Percentiles rank a stretch among this genome's conserved stretches.
phyloP scores from a whole-genome alignment of 169 alveolate species.

The Cryptosporidium tyzzeri region DNA sequence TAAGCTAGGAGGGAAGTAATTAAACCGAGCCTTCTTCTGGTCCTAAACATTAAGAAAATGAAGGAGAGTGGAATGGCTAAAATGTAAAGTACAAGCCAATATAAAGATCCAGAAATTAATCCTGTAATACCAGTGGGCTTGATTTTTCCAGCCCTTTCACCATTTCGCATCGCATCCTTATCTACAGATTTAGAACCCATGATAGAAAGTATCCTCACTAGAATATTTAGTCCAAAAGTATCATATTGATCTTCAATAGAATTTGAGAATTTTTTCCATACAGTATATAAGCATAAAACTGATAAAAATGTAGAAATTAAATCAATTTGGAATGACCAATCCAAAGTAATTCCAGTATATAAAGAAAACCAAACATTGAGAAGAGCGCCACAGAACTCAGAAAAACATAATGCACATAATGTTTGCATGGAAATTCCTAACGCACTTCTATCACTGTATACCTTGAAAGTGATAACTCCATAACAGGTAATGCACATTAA shows the following conservation, averaged over 20 bases:
- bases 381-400: slow-evolving; percentile 79
- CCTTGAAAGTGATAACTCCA: slow-evolving; percentile 77
- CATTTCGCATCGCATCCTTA: slow-evolving; percentile 51
- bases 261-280: slow-evolving; percentile 74
- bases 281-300: slow-evolving; percentile 67
- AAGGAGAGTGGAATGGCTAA: slow-evolving; percentile 65
- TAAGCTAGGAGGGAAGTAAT: slow-evolving; percentile 68
- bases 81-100: slow-evolving; percentile 59
- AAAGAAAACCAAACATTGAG: slow-evolving; percentile 74
- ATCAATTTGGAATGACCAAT: slow-evolving; percentile 78
- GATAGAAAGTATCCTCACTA: slow-evolving; percentile 46
- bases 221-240: slow-evolving; percentile 78
- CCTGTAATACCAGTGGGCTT: slow-evolving; percentile 62
- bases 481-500: slow-evolving; percentile 74
- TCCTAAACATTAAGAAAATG: slow-evolving; percentile 50
- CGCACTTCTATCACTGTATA: slow-evolving; percentile 77
- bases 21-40: slow-evolving; percentile 59
- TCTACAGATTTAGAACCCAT: slow-evolving; percentile 73
- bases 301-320: slow-evolving; percentile 78
- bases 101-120: slow-evolving; percentile 11
- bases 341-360: slow-evolving; percentile 73
- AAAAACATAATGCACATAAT: slow-evolving; percentile 79
- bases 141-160: slow-evolving; percentile 70
- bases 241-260: slow-evolving; percentile 79
- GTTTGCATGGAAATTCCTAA: slow-evolving; percentile 81